Conservation (phyloP, 2,329 filamentous ascomycete species). For the Stachybotrys chlorohalonatus region DNA sequence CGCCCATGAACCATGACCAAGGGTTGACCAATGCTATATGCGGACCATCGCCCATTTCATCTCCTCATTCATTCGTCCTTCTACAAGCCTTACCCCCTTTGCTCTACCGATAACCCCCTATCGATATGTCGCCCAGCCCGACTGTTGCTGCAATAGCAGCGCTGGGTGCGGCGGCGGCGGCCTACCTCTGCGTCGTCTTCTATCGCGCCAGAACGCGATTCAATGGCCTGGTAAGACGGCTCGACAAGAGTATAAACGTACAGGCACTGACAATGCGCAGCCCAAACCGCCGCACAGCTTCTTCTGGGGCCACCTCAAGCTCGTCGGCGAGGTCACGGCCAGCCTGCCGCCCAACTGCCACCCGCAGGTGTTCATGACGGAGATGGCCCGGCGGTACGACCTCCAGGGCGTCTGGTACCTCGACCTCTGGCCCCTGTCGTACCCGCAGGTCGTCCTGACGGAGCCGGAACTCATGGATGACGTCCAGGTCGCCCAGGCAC, state of each 20-base stretch:
- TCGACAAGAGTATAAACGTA: slow-evolving; percentile 1
- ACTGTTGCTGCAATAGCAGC: too few species aligned
- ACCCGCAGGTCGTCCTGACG: slow-evolving; percentile 14
- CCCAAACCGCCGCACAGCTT: slow-evolving; percentile 8
- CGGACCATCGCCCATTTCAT: too few species aligned
- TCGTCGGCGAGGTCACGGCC: slow-evolving; percentile 7
- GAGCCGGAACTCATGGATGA: slow-evolving; percentile 15
- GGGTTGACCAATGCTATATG: too few species aligned
- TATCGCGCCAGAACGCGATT: slow-evolving; percentile 1
- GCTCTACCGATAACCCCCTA: too few species aligned
- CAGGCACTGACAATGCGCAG: neutral
- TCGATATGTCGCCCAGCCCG: too few species aligned
- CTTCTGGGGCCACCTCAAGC: slow-evolving; percentile 11
- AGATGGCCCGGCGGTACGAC: slow-evolving; percentile 12
- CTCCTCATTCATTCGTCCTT: too few species aligned
- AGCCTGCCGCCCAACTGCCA: slow-evolving; percentile 12
- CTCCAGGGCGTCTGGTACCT: slow-evolving; percentile 18
- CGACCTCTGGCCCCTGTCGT: slow-evolving; percentile 19
- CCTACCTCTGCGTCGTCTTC: neutral
- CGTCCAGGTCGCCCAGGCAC: slow-evolving; percentile 9
- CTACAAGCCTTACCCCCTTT: too few species aligned
- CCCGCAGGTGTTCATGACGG: slow-evolving; percentile 12
- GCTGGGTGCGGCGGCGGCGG: neutral
- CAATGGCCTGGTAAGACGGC: slow-evolving; percentile 7
- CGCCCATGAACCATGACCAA: too few species aligned